A percentile compares a stretch with the other conserved stretches of the same genome.
Conservation (phyloP, 495 filamentous ascomycete genomes). For the Penicillium pancosmium region DNA sequence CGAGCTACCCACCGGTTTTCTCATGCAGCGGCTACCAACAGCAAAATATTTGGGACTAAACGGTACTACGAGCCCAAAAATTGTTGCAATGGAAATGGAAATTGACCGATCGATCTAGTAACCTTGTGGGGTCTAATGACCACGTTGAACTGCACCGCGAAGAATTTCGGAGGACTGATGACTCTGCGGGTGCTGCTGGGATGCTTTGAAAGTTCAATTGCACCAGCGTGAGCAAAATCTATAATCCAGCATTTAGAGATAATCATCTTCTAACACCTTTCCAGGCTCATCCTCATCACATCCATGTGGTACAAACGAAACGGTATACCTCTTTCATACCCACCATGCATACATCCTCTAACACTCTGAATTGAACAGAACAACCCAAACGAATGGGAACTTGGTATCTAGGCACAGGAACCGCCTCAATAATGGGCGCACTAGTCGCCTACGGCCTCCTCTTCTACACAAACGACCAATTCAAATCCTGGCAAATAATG, state of each 20-base stretch:
- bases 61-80: slow-evolving; percentile 18
- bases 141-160: slow-evolving; percentile 56
- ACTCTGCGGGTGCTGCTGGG: slow-evolving; percentile 63
- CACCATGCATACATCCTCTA: not conserved
- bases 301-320: slow-evolving; percentile 38
- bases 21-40: slow-evolving; percentile 50
- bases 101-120: slow-evolving; percentile 26
- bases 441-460: slow-evolving; percentile 52
- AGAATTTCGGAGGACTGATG: slow-evolving; percentile 49
- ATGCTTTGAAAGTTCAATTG: slow-evolving; percentile 66
- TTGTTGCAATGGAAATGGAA: not conserved
- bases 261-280: slow-evolving; percentile 48
- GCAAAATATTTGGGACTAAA: slow-evolving; percentile 54
- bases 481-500: slow-evolving; percentile 44
- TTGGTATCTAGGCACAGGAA: slow-evolving; percentile 67
- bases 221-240: slow-evolving; percentile 50
- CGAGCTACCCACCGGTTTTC: slow-evolving; percentile 40
- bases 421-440: slow-evolving; percentile 65
- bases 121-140: slow-evolving; percentile 63
- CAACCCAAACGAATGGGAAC: slow-evolving; percentile 62
- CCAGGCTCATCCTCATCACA: slow-evolving; percentile 35
- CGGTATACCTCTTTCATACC: slow-evolving; percentile 9
- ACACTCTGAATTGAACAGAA: slow-evolving; percentile 37
- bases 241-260: slow-evolving; percentile 30
- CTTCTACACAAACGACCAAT: slow-evolving; percentile 28